Conservation (phyloP, 2,329 filamentous ascomycete species). For the Sporothrix variecibatus region DNA sequence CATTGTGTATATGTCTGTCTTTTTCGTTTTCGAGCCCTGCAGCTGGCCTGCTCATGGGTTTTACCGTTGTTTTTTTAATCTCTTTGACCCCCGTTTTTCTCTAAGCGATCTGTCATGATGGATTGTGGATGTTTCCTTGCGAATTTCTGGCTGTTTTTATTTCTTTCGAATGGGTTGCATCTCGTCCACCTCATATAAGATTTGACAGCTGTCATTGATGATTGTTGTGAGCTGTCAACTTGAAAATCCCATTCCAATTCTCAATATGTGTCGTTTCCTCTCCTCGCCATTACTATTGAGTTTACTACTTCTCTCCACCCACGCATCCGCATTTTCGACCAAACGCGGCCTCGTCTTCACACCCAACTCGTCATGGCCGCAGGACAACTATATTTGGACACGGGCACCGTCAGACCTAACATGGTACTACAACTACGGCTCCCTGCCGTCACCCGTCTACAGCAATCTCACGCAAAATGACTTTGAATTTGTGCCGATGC, state of each 20-base stretch:
- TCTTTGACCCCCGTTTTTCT: not conserved
- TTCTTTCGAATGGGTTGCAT: not conserved
- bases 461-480: conserved; percentile 50
- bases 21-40: not conserved
- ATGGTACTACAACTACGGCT: conserved; percentile 84
- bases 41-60: not conserved
- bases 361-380: conserved; percentile 53
- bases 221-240: not conserved
- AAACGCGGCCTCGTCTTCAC: conserved; percentile 77
- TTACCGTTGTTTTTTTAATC: not conserved
- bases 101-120: not conserved
- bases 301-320: conserved; percentile 18
- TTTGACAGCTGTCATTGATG: not conserved
- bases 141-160: not conserved
- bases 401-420: conserved; percentile 59
- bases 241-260: no score
- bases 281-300: conserved; percentile 11
- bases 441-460: conserved; percentile 57
- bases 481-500: conserved; percentile 79
- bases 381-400: conserved; percentile 69
- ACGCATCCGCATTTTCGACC: conserved; percentile 41
- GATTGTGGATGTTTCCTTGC: not conserved
- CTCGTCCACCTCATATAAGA: not conserved
- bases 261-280: not conserved
- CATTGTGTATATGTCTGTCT: not conserved